Conservation (phyloP, 1,284 basidiomycete genomes). For the Ustilago cynodontis region DNA sequence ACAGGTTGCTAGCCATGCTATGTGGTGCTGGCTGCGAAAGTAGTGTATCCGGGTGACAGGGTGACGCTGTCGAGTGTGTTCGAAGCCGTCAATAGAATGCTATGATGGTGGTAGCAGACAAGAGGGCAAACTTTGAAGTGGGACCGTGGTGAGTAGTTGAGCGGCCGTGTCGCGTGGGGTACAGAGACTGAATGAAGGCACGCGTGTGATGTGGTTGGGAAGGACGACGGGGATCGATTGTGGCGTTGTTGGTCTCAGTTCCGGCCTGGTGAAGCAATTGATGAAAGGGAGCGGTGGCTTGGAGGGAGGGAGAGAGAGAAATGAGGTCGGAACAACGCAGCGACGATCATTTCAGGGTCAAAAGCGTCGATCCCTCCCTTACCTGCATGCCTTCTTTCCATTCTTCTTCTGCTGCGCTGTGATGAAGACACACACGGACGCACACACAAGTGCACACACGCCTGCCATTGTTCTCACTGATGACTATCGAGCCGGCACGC, state of each 20-base stretch:
- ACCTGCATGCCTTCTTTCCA: background rate
- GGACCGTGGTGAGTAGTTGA: background rate
- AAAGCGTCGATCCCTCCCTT: background rate
- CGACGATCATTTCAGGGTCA: background rate
- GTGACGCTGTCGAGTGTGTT: too few relatives aligned
- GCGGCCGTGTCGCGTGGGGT: background rate
- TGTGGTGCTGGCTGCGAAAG: background rate
- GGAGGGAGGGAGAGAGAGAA: background rate
- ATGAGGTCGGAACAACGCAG: slow-evolving; percentile 3
- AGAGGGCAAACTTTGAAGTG: background rate
- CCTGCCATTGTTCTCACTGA: background rate
- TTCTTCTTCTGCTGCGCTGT: background rate
- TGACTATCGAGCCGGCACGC: background rate
- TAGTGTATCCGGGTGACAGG: background rate
- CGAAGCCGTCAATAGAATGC: too few relatives aligned
- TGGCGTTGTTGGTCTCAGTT: background rate
- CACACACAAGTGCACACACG: background rate
- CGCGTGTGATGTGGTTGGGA: background rate
- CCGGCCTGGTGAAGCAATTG: background rate
- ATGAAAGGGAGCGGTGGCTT: background rate
- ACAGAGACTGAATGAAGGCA: background rate
- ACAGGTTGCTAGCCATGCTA: background rate
- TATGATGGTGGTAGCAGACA: background rate
- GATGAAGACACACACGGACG: background rate
- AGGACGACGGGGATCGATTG: background rate